Base-by-base conservation (phyloP, 208 protist species). In the Acanthamoeba sp. region DNA sequence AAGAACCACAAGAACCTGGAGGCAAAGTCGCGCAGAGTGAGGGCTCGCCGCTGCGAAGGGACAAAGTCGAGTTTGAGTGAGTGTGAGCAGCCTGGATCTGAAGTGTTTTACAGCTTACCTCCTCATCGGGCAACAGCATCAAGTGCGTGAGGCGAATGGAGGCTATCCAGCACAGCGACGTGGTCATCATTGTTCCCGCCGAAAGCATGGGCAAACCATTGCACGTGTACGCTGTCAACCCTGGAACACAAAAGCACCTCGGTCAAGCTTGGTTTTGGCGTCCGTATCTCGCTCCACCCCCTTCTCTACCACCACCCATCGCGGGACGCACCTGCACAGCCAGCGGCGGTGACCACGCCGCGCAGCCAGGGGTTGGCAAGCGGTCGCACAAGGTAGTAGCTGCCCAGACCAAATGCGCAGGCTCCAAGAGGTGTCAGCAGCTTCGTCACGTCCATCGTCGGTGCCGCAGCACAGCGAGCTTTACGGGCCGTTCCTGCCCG, bases 111-210 rank as follows among this genome's bases (percentile, higher is more conserved):
- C 18, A 12, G 9, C 29, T 4, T 69, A 80, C 69, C 36, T 80
- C 69, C 9, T 80, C 69, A 48, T 80, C 69, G 10, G 69, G 69
- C 34, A 80, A 16, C 32, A 80, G 36, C 69, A 80, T 80, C 36
- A 80, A 18, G 36, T 48, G 32, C 22, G 69, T 80, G 69, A 80
- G 69, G 6, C 69, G 69, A 9, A 80, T 80, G 69, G 69, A 80
- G 18, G 36, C 32, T 18, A 80, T 80, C 69, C 69, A 80, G 69
- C 69, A 45, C 20, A 80, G 69, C 9, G 69, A 80, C 0, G 36
- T 80, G 4, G 69, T 80, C 69, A 80, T 80, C 36, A 80, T 45
- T 18, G 69, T 80, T 32, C 69, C 22, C 32, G 48, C 7, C 10
- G 9, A 36, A 36, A 18, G 22, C 1, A 14, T 22, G 6, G 69